These are phyloP conservation scores for Silene vulgaris DNA, from an alignment of 179 eudicot genomes.

Conservation along the genomic window DNA sequence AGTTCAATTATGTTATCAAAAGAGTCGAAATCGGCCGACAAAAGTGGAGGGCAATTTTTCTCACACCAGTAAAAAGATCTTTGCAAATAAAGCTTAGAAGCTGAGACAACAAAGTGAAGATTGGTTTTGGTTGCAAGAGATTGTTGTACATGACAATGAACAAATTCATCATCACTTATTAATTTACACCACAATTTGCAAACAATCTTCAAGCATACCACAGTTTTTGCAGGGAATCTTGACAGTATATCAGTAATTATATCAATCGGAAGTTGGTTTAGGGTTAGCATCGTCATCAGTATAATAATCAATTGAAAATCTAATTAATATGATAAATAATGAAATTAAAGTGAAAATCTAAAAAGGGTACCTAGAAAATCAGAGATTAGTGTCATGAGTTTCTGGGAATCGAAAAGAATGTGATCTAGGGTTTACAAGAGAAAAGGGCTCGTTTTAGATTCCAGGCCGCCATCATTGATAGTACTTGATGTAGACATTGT, in stretches of 20 bases:
- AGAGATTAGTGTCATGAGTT: not conserved
- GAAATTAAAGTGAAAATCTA: not conserved
- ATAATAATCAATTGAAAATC: not conserved
- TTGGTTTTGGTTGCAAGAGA: conserved; percentile 3
- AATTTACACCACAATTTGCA: conserved; percentile 1
- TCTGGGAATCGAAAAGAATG: not conserved
- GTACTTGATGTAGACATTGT: too few relatives aligned
- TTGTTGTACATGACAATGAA: conserved; percentile 2
- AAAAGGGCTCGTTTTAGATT: too few relatives aligned
- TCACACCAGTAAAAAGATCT: too few relatives aligned
- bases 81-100: not conserved
- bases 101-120: not conserved
- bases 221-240: conserved; percentile 3
- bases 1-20: conserved; percentile 11
- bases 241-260: not conserved
- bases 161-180: not conserved
- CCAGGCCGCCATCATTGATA: too few relatives aligned
- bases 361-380: not conserved
- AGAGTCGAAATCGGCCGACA: conserved; percentile 16
- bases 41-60: not conserved
- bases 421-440: not conserved
- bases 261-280: conserved; percentile 2
- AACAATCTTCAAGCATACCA: not conserved
- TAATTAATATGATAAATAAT: not conserved
- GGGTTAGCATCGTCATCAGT: too few relatives aligned